Conservation (phyloP, 257 asterid species). For the Fraxinus anomala region DNA sequence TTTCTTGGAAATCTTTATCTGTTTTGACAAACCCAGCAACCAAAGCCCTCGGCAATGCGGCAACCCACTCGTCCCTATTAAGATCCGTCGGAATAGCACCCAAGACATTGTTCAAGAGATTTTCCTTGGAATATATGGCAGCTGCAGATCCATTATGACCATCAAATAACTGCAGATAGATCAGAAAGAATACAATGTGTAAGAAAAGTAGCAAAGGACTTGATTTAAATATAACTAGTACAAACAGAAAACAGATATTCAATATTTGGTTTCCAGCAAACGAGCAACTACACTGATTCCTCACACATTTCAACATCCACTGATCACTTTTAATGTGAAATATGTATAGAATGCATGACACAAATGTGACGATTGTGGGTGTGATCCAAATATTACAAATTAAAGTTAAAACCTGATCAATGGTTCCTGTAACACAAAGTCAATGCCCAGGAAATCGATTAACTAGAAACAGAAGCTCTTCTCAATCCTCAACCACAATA, state of each 20-base stretch:
- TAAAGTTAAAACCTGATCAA: no score
- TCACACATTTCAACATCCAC: no score
- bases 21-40: constrained; percentile 97
- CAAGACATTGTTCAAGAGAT: constrained; percentile 78
- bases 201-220: constrained; percentile 5
- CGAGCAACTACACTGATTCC: no score
- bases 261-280: background rate
- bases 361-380: background rate
- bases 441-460: background rate
- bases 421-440: background rate
- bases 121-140: constrained; percentile 87
- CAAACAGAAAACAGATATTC: background rate
- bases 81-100: constrained; percentile 82
- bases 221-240: background rate
- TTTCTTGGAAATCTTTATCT: constrained; percentile 90
- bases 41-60: constrained; percentile 92
- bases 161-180: constrained; percentile 75
- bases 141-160: constrained; percentile 99
- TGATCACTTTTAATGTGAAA: background rate
- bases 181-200: constrained; percentile 20
- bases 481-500: background rate
- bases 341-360: background rate
- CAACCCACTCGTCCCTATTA: constrained; percentile 85
- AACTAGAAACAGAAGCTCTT: background rate
- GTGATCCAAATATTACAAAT: background rate